phyloP scores from a whole-genome alignment of 148 eudicot genomes.

The Dianthus caryophyllus region DNA sequence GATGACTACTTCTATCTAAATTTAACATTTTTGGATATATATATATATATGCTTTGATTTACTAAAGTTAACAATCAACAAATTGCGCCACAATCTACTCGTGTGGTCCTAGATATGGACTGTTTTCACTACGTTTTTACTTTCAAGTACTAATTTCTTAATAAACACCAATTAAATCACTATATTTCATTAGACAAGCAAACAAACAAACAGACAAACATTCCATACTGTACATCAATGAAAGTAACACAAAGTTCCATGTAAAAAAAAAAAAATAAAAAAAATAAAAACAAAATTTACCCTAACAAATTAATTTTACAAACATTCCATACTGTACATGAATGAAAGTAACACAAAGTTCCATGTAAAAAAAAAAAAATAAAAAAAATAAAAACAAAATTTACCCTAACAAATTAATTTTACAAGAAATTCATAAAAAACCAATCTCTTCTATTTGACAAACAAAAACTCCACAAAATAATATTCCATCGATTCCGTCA shows the following conservation, averaged over 20 bases:
- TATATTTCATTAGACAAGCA: background rate
- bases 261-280: background rate
- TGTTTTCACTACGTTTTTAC: background rate
- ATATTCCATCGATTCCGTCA: too few species aligned
- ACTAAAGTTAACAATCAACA: conserved; percentile 17
- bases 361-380: background rate
- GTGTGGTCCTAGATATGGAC: conserved; percentile 14
- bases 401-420: background rate
- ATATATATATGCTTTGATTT: background rate
- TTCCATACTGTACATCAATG: conserved; percentile 31
- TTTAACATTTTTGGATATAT: background rate
- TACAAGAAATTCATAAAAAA: conserved; percentile 8
- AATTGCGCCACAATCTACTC: conserved; percentile 30
- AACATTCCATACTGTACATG: conserved; percentile 6
- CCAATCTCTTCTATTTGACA: background rate
- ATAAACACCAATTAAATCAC: conserved; percentile 13
- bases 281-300: background rate
- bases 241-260: too few species aligned
- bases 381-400: background rate
- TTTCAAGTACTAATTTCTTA: conserved; percentile 10
- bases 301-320: background rate
- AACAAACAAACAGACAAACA: conserved; percentile 41
- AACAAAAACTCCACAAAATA: conserved; percentile 1
- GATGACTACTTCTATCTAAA: background rate
- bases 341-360: too few species aligned